Evolutionary conservation across 768 basidiomycete species (phyloP), one percentile per base, ranked within the genome.

Genomic region (Phanerodontia chrysosporium): DNA sequence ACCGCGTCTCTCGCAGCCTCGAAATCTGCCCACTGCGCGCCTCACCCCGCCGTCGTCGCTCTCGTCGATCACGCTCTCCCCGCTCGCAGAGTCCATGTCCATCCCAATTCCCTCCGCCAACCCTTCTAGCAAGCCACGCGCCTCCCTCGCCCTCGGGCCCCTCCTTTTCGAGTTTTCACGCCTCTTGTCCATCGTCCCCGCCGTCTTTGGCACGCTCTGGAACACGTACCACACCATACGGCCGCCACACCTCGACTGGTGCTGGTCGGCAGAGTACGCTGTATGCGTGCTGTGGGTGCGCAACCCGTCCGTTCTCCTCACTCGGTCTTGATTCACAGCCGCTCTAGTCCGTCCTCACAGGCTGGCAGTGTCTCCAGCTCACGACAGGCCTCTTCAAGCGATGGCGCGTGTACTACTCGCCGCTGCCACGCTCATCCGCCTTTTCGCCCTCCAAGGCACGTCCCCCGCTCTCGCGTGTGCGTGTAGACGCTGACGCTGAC

Each of bases 351-450:
- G 73, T 92, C 24, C 76, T 95, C 6, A 96, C 95, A 14, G 95
- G 90, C 22, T 87, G 90, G 69, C 95, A 96, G 72, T 96, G 93
- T 62, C 86, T 95, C 62, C 76, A 79, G 45, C 79, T 98, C 14
- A 92, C 95, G 0, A 90, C 94, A 0, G 95, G 96, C 12, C 84
- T 98, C 0, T 81, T 95, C 25, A 83, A 84, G 29, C 86, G 96
- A 49, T 98, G 96, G 96, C 80, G 87, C 22, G 80, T 90, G 0
- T 96, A 97, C 74, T 98, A 98, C 70, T 82, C 91, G 0, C 87
- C 92, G 0, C 76, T 92, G 27, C 83, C 3, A 92, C 95, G 1
- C 83, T 98, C 62, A 90, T 97, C 66, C 89, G 96, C 16, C 85
- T 98, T 3, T 80, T 98, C 57, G 95, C 92, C 0, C 78, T 98